Evolutionary conservation across 768 basidiomycete genomes (phyloP).

Genomic region (Lactarius evosmus): DNA sequence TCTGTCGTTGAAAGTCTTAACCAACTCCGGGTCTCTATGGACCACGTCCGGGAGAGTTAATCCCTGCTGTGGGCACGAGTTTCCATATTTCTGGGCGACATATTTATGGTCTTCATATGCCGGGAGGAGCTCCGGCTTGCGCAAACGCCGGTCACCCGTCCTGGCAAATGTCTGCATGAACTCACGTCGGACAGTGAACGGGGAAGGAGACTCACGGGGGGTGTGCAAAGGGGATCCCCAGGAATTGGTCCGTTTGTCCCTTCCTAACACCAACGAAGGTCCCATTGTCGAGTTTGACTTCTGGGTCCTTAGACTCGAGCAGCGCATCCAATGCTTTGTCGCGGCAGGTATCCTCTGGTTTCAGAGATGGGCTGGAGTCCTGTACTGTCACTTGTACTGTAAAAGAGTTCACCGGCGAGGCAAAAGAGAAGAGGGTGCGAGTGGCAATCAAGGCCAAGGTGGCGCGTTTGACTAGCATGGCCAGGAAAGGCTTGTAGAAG

Average conservation of each 20-base stretch:
- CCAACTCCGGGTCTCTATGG: neutral
- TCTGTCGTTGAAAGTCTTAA: neutral
- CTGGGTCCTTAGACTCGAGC: neutral
- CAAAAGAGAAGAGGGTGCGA: conserved; percentile 14
- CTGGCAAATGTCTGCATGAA: conserved; percentile 26
- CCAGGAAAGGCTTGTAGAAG: neutral
- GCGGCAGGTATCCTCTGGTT: neutral
- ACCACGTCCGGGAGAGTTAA: conserved; percentile 16
- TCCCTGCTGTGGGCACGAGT: conserved; percentile 32
- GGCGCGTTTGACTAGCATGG: conserved; percentile 14
- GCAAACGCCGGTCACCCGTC: conserved; percentile 38
- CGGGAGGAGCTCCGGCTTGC: conserved; percentile 30
- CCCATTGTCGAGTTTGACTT: conserved; percentile 33
- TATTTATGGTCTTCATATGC: conserved; percentile 25
- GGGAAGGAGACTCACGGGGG: conserved; percentile 36
- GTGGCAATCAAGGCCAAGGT: conserved; percentile 13
- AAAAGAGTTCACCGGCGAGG: conserved; percentile 1
- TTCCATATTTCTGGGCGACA: conserved; percentile 25
- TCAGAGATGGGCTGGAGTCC: neutral
- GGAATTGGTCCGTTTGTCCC: conserved; percentile 34
- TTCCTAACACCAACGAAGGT: conserved; percentile 32
- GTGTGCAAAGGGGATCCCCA: conserved; percentile 43
- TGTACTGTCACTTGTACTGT: conserved; percentile 8
- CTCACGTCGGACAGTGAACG: neutral
- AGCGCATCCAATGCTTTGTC: neutral